phyloP scores from a whole-genome alignment of 768 basidiomycete species.

The Baorangia bicolor region DNA sequence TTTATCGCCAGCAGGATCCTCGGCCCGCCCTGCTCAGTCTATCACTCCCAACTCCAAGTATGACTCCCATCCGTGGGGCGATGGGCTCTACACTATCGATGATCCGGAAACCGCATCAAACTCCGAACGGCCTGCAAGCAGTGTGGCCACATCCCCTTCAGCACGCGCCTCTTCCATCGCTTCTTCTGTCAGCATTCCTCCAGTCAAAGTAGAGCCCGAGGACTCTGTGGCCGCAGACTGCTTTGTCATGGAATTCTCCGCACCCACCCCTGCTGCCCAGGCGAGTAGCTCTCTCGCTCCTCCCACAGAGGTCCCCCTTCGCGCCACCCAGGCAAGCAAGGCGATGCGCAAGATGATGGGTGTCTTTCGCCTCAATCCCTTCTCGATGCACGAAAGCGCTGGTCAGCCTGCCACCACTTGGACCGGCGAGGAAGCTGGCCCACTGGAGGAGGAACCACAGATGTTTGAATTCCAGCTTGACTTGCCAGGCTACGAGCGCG shows the following conservation, averaged over 20 bases:
- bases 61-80: slow-evolving; percentile 29
- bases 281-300: slow-evolving; percentile 43
- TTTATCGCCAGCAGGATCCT: slow-evolving; percentile 15
- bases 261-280: slow-evolving; percentile 32
- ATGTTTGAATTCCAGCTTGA: slow-evolving; percentile 68
- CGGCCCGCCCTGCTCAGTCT: slow-evolving; percentile 17
- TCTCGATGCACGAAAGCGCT: slow-evolving; percentile 58
- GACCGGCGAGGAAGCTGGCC: slow-evolving; percentile 52
- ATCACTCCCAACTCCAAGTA: slow-evolving; percentile 17
- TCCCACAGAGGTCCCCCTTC: slow-evolving; percentile 67
- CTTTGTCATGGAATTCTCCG: slow-evolving; percentile 37
- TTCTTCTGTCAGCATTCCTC: slow-evolving; percentile 28
- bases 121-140: slow-evolving; percentile 36
- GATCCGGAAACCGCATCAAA: slow-evolving; percentile 34
- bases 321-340: slow-evolving; percentile 69
- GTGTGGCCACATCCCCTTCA: slow-evolving; percentile 35
- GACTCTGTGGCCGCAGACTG: slow-evolving; percentile 27
- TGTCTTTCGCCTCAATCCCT: slow-evolving; percentile 74
- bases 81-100: slow-evolving; percentile 34
- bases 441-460: slow-evolving; percentile 58
- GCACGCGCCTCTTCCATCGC: slow-evolving; percentile 36
- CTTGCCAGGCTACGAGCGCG: slow-evolving; percentile 29
- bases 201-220: slow-evolving; percentile 34
- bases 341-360: slow-evolving; percentile 78
- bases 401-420: slow-evolving; percentile 43